A percentile compares a stretch with the other conserved stretches of the same genome.
phyloP scores from a whole-genome alignment of 352 stramenopile species.

The Globisporangium polare region DNA sequence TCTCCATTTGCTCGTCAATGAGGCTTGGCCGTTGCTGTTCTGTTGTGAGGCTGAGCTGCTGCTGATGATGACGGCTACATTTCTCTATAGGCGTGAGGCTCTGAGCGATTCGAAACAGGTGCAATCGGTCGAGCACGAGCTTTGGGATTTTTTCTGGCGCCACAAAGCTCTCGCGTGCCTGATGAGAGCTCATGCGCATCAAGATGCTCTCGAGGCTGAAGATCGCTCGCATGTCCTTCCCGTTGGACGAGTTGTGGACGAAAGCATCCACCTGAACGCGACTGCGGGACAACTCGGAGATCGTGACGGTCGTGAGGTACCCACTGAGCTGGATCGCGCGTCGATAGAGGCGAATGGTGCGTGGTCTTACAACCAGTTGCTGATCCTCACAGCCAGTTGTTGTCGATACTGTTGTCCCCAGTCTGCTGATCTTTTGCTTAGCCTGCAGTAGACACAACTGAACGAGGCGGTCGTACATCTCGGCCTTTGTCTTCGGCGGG shows the following conservation, averaged over 20 bases:
- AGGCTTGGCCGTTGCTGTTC: neutral
- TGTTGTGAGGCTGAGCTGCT: neutral
- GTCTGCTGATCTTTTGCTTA: neutral
- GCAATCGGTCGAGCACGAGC: slow-evolving; percentile 60
- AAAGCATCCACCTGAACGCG: slow-evolving; percentile 59
- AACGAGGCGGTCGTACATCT: slow-evolving; percentile 70
- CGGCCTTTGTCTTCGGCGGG: slow-evolving; percentile 35
- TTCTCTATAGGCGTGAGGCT: slow-evolving; percentile 12
- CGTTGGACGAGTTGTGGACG: slow-evolving; percentile 28
- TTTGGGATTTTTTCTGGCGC: slow-evolving; percentile 24
- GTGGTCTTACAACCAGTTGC: slow-evolving; percentile 40
- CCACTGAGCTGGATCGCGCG: slow-evolving; percentile 42
- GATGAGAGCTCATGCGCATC: slow-evolving; percentile 37
- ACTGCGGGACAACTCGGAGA: slow-evolving; percentile 55
- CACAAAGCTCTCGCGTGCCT: slow-evolving; percentile 32
- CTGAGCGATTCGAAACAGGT: slow-evolving; percentile 35
- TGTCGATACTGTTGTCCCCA: neutral
- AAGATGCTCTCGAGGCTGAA: slow-evolving; percentile 60
- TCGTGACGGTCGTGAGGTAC: slow-evolving; percentile 45
- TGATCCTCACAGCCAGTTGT: neutral
- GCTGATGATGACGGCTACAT: too few species aligned
- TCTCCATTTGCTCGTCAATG: slow-evolving; percentile 4
- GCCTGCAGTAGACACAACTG: slow-evolving; percentile 45
- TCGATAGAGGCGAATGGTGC: slow-evolving; percentile 47
- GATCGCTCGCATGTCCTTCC: slow-evolving; percentile 17